Evolutionary conservation across 1,139 yeast genomes (phyloP).

Genomic region (Martiniozyma asiatica): DNA sequence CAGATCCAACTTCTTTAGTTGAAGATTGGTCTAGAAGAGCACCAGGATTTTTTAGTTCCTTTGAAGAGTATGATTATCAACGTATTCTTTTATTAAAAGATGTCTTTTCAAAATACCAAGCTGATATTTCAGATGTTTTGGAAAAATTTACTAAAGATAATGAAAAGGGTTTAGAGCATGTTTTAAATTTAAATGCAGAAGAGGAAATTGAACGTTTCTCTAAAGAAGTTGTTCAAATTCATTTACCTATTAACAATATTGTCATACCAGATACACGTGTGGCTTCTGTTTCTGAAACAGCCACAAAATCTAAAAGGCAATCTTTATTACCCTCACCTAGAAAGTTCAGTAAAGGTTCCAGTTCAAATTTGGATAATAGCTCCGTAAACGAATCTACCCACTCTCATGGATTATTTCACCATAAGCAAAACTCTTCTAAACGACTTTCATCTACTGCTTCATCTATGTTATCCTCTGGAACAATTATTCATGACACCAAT

Average conservation of each 20-base stretch:
- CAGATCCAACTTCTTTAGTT: conserved; percentile 12
- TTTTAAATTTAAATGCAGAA: conserved; percentile 48
- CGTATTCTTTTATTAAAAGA: conserved; percentile 62
- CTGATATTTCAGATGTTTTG: conserved; percentile 40
- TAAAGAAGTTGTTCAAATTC: conserved; percentile 24
- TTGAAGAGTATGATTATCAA: conserved; percentile 60
- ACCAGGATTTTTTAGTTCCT: conserved; percentile 63
- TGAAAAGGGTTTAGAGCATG: conserved; percentile 56
- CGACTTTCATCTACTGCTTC: conserved; percentile 9
- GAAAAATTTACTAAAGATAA: conserved; percentile 36
- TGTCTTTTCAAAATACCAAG: conserved; percentile 56
- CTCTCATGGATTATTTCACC: conserved; percentile 2
- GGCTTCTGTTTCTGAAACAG: conserved; percentile 6
- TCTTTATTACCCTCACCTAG: conserved; percentile 7
- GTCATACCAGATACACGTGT: no score
- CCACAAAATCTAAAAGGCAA: conserved; percentile 7
- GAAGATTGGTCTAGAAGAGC: conserved; percentile 64
- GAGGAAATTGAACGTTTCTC: conserved; percentile 49
- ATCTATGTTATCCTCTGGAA: conserved; percentile 10
- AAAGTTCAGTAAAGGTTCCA: conserved; percentile 4
- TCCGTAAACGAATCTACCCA: neutral
- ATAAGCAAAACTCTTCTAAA: conserved; percentile 4
- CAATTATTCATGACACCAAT: conserved; percentile 4
- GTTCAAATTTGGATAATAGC: neutral
- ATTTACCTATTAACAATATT: conserved; percentile 14